Conservation (phyloP, 805 yeast genomes). For the Teunomyces barrocoloradensis region DNA sequence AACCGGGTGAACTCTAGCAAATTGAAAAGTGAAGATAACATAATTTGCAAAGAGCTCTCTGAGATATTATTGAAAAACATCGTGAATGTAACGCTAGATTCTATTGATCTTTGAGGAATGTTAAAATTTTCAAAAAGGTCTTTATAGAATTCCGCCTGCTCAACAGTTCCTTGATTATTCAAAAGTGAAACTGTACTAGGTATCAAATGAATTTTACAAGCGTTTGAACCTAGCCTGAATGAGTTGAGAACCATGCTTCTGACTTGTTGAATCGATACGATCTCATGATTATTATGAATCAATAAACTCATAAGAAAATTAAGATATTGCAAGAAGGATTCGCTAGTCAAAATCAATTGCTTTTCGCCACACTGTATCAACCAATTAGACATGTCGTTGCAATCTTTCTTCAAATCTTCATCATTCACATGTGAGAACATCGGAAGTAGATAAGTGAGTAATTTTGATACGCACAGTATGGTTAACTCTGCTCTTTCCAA, state of each 20-base stretch:
- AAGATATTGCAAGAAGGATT: conserved; percentile 28
- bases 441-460: conserved; percentile 23
- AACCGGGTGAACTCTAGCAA: conserved; percentile 40
- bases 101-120: conserved; percentile 37
- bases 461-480: conserved; percentile 27
- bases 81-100: conserved; percentile 37
- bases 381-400: conserved; percentile 49
- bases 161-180: conserved; percentile 3
- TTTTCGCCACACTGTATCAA: conserved; percentile 39
- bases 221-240: conserved; percentile 14
- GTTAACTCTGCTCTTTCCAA: conserved; percentile 43
- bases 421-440: conserved; percentile 23
- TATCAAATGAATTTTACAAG: conserved; percentile 18
- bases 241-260: conserved; percentile 9
- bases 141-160: conserved; percentile 28
- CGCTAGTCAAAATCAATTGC: conserved; percentile 38
- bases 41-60: conserved; percentile 24
- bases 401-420: conserved; percentile 36
- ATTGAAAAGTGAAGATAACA: conserved; percentile 37
- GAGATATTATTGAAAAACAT: conserved; percentile 33
- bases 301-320: conserved; percentile 30
- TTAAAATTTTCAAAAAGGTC: conserved; percentile 25
- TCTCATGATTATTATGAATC: conserved; percentile 21
- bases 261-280: conserved; percentile 16
- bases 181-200: conserved; percentile 12